A percentile compares a stretch with the other conserved stretches of the same genome.
These are phyloP conservation scores for Salix purpurea DNA, from an alignment of 345 rosid genomes.

Conservation along the genomic window DNA sequence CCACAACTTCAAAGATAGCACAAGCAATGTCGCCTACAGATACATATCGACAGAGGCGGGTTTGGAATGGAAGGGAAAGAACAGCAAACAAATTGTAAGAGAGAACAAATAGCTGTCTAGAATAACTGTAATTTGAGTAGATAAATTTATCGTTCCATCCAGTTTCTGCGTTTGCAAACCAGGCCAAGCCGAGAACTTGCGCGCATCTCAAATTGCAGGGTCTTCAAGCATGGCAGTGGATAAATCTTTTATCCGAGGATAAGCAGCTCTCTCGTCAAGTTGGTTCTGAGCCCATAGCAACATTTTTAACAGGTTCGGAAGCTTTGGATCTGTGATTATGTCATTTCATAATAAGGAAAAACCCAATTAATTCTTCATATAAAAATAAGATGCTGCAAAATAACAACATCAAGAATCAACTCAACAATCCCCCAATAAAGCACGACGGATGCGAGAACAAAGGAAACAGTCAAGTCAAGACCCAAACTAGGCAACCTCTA, in stretches of 20 bases:
- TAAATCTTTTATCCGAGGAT: slow-evolving; percentile 81
- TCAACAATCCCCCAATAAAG: neutral
- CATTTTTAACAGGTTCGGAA: slow-evolving; percentile 90
- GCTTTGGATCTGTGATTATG: slow-evolving; percentile 70
- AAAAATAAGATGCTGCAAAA: neutral
- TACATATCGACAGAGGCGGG: slow-evolving; percentile 12
- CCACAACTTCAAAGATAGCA: neutral
- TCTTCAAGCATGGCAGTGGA: slow-evolving; percentile 72
- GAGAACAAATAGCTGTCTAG: slow-evolving; percentile 22
- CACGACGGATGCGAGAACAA: neutral
- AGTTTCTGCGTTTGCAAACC: slow-evolving; percentile 5
- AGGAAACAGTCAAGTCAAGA: neutral
- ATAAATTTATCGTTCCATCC: slow-evolving; percentile 8
- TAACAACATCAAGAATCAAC: neutral
- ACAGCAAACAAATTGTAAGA: slow-evolving; percentile 16
- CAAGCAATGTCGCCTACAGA: neutral
- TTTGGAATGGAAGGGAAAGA: slow-evolving; percentile 11
- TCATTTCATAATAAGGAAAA: neutral
- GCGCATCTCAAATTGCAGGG: slow-evolving; percentile 43
- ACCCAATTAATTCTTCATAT: neutral
- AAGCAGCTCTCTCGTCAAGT: slow-evolving; percentile 86
- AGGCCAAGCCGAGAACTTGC: neutral
- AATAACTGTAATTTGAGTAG: slow-evolving; percentile 5
- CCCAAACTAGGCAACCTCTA: neutral
- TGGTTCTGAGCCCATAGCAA: slow-evolving; percentile 83